These are phyloP conservation scores for Xylariaceae sp. DNA, from an alignment of 2,329 filamentous ascomycete genomes.

Conservation along the genomic window DNA sequence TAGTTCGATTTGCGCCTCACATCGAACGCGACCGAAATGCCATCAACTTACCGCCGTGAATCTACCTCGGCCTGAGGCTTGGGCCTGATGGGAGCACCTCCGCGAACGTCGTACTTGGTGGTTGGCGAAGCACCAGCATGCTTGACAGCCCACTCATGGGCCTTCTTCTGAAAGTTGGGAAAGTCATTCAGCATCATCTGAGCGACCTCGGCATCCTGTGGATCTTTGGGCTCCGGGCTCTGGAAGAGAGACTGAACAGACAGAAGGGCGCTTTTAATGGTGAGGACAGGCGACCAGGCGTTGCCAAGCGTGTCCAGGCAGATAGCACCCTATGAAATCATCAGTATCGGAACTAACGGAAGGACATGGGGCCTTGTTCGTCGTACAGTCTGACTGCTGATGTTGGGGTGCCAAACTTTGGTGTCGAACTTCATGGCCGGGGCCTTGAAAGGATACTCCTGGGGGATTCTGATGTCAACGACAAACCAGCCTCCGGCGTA, in stretches of 20 bases:
- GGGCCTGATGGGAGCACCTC: conserved; percentile 4
- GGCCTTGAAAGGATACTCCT: conserved; percentile 88
- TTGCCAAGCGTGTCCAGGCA: conserved; percentile 88
- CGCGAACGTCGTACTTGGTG: conserved; percentile 18
- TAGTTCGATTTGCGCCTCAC: too few relatives aligned
- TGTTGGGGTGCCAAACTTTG: conserved; percentile 95
- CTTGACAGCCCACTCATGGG: conserved; percentile 84
- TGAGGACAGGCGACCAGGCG: conserved; percentile 94
- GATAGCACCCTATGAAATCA: conserved; percentile 73
- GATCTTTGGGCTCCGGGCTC: conserved; percentile 91
- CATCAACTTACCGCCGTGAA: conserved; percentile 49
- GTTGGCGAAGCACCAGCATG: conserved; percentile 70
- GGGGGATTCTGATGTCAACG: conserved; percentile 83
- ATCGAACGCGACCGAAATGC: conserved; percentile 27
- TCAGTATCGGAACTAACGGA: background rate
- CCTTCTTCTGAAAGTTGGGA: conserved; percentile 73
- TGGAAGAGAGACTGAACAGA: conserved; percentile 91
- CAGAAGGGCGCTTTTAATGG: conserved; percentile 90
- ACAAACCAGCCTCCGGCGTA: conserved; percentile 82
- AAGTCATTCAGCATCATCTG: conserved; percentile 80
- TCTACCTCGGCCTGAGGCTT: conserved; percentile 33
- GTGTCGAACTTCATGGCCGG: conserved; percentile 89
- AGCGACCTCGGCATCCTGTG: conserved; percentile 93
- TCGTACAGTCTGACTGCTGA: conserved; percentile 83
- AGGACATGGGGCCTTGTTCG: background rate